A percentile compares a stretch with the other conserved stretches of the same genome.
Conservation (phyloP, 2,329 filamentous ascomycete species). For the Monosporascus cannonballus region DNA sequence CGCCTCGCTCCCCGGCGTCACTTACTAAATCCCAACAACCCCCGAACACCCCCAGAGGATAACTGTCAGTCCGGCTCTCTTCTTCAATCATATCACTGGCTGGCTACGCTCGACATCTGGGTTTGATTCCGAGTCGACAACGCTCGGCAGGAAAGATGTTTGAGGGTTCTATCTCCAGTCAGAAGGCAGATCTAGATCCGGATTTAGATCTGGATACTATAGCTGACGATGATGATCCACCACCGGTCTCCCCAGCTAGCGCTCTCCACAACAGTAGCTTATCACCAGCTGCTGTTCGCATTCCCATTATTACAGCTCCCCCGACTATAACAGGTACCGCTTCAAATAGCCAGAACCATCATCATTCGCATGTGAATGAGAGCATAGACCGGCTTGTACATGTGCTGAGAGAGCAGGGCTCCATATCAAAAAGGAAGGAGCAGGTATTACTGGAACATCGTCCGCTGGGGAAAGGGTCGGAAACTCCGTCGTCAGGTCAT, state of each 20-base stretch:
- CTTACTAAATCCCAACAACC: neutral
- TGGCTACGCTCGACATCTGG: neutral
- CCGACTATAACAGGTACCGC: neutral
- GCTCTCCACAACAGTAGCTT: neutral
- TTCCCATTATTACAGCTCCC: neutral
- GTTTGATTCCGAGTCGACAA: neutral
- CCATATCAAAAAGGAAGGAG: neutral
- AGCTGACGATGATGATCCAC: constrained; percentile 13
- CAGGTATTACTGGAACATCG: neutral
- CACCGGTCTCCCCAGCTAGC: constrained; percentile 7
- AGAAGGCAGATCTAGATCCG: constrained; percentile 17
- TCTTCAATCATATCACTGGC: neutral
- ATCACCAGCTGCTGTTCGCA: neutral
- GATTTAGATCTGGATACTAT: constrained; percentile 11
- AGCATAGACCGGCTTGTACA: neutral
- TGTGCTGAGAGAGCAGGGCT: neutral
- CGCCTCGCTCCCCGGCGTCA: neutral
- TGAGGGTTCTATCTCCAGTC: constrained; percentile 16
- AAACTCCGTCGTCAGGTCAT: neutral
- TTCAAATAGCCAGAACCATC: neutral
- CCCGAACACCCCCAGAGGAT: too few species aligned
- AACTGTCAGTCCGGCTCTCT: neutral
- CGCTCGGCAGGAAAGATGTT: constrained; percentile 12
- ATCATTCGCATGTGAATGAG: neutral
- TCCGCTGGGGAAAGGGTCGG: neutral